Evolutionary conservation across 75 land plant genomes (phyloP), one percentile per base, ranked within the genome.

Genomic region (Chamaecyparis obtusa): DNA sequence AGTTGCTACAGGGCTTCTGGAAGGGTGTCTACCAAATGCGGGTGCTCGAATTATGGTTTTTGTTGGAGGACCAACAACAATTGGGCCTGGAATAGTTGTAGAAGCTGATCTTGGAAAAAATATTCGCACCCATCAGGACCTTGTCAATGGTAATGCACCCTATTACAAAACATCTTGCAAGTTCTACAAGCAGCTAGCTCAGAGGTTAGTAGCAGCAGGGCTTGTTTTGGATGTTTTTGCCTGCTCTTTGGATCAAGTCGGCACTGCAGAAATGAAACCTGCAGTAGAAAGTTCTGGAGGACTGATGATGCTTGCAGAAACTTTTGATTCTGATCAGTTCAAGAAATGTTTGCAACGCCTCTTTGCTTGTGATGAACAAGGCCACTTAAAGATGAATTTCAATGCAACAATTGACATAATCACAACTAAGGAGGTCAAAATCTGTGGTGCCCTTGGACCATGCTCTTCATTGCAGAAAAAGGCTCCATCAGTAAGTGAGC

Each of bases 231-330:
- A 98, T 91, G 86, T 97, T 41, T 98, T 98, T 91, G 99, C 99
- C 3, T 97, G 97, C 87, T 94, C 99, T 84, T 93, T 98, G 46
- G 97, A 97, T 92, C 99, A 98, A 88, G 96, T 97, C 82, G 99
- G 99, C 77, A 91, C 90, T 43, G 93, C 94, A 36, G 99, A 98
- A 89, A 87, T 95, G n/a, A 95, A 89, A 87, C 77, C 82, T 16
- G 93, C 99, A 5, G 91, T 98, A 44, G 97, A 98, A 87, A 90
- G 77, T 33, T 94, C 99, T 39, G 99, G 99, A 81, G 99, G 99
- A 35, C 91, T 93, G 86, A 90, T 98, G 91, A 92, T 97, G 75
- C 86, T 97, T 78, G 95, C 94, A 13, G 99, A 98, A 67, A 93
- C 96, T 19, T 98, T 95, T 87, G 97, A 95, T 36, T 95, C 96